phyloP scores from a whole-genome alignment of 805 yeast species.

The Nakazawaea populi region DNA sequence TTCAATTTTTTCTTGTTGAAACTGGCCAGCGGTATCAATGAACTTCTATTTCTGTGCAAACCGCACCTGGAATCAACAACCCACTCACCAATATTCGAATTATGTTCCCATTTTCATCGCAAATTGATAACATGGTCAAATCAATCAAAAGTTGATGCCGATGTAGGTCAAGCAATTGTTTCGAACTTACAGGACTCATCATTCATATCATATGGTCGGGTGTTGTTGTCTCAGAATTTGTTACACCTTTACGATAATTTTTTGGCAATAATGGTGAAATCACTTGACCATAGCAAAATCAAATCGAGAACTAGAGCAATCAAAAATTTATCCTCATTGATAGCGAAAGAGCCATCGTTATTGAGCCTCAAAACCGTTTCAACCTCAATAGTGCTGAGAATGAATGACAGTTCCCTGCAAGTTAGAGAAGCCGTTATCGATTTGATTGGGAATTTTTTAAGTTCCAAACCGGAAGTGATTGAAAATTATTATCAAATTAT shows the following conservation, averaged over 20 bases:
- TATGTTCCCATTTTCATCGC: neutral
- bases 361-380: slow-evolving; percentile 45
- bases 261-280: slow-evolving; percentile 39
- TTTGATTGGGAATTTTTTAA: slow-evolving; percentile 40
- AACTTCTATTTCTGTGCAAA: slow-evolving; percentile 2
- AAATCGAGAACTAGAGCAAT: slow-evolving; percentile 60
- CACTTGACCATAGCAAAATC: slow-evolving; percentile 42
- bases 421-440: slow-evolving; percentile 77
- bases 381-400: slow-evolving; percentile 41
- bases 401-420: slow-evolving; percentile 59
- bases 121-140: neutral
- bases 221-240: slow-evolving; percentile 26
- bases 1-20: slow-evolving; percentile 10
- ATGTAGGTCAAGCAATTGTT: neutral
- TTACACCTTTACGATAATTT: slow-evolving; percentile 45
- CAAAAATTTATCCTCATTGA: slow-evolving; percentile 50
- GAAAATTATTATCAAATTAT: slow-evolving; percentile 44
- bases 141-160: neutral
- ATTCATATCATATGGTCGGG: slow-evolving; percentile 14
- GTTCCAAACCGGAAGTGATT: slow-evolving; percentile 36
- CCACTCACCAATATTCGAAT: neutral
- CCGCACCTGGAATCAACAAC: neutral
- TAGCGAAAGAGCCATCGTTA: slow-evolving; percentile 46
- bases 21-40: neutral
- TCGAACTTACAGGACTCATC: slow-evolving; percentile 1